Conservation (phyloP, 257 asterid genomes). For the Penstemon davidsonii region DNA sequence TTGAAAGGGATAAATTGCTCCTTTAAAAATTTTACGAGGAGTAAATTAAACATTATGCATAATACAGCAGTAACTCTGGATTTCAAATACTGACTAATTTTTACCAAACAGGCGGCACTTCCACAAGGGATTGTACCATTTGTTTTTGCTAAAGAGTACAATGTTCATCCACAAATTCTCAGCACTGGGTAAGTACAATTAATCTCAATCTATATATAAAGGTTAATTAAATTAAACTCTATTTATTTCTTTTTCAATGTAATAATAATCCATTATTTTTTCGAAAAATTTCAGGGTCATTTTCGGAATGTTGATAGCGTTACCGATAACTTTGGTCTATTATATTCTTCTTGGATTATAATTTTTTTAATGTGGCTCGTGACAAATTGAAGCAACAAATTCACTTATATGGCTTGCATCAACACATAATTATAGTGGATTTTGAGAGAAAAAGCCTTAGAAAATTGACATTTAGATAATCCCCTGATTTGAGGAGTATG, state of each 20-base stretch:
- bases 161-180: constrained; percentile 89
- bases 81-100: background rate
- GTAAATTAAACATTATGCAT: background rate
- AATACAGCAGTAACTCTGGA: background rate
- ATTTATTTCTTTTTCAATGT: background rate
- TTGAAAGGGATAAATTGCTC: background rate
- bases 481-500: constrained; percentile 28
- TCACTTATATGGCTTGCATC: background rate
- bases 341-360: constrained; percentile 52
- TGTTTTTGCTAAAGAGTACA: constrained; percentile 94
- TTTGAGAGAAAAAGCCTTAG: background rate
- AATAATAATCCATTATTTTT: background rate
- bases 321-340: constrained; percentile 57
- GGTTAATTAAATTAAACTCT: background rate
- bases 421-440: no score
- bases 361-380: no score
- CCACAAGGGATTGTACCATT: constrained; percentile 99
- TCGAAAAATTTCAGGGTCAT: constrained; percentile 50
- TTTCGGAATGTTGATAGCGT: constrained; percentile 58
- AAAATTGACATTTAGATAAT: background rate
- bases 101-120: constrained; percentile 73
- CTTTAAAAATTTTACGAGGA: background rate
- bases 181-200: constrained; percentile 73
- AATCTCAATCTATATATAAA: background rate
- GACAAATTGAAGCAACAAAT: background rate